phyloP scores from a whole-genome alignment of 1,284 basidiomycete species.

The Bondarzewia mesenterica region DNA sequence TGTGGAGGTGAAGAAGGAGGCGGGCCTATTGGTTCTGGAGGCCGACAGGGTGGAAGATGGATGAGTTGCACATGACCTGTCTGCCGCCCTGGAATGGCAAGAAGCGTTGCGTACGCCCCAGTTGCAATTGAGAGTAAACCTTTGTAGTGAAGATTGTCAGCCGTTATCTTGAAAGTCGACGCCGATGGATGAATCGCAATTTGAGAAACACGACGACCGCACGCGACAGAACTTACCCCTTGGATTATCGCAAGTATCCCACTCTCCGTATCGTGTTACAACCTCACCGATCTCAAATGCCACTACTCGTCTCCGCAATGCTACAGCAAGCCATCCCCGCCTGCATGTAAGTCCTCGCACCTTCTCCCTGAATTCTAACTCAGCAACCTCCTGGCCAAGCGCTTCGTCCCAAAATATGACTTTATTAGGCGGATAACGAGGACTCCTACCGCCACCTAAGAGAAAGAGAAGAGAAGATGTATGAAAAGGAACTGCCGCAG shows the following conservation, averaged over 20 bases:
- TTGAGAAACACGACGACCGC: not conserved
- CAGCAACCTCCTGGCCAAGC: slow-evolving; percentile 68
- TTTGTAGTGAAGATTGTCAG: slow-evolving; percentile 23
- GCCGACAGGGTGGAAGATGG: slow-evolving; percentile 73
- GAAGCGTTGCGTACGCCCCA: slow-evolving; percentile 66
- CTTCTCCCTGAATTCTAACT: slow-evolving; percentile 86
- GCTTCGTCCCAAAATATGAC: slow-evolving; percentile 87
- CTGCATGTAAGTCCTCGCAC: slow-evolving; percentile 78
- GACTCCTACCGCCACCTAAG: slow-evolving; percentile 82
- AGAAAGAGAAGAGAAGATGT: slow-evolving; percentile 83
- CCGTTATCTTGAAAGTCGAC: not conserved
- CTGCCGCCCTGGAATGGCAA: slow-evolving; percentile 85
- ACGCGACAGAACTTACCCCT: slow-evolving; percentile 45
- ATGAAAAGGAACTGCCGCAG: slow-evolving; percentile 73
- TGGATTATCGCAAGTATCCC: slow-evolving; percentile 87
- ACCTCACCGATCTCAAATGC: slow-evolving; percentile 67
- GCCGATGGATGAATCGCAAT: not conserved
- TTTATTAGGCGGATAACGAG: slow-evolving; percentile 93
- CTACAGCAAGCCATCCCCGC: slow-evolving; percentile 78
- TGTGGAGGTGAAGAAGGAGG: slow-evolving; percentile 36
- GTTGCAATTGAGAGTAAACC: slow-evolving; percentile 82
- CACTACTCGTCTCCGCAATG: slow-evolving; percentile 71
- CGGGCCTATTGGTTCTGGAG: slow-evolving; percentile 41
- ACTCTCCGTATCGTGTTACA: slow-evolving; percentile 64
- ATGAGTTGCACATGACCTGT: slow-evolving; percentile 87